phyloP scores from a whole-genome alignment of 2,329 filamentous ascomycete genomes.

The Penicillium rolfsii region DNA sequence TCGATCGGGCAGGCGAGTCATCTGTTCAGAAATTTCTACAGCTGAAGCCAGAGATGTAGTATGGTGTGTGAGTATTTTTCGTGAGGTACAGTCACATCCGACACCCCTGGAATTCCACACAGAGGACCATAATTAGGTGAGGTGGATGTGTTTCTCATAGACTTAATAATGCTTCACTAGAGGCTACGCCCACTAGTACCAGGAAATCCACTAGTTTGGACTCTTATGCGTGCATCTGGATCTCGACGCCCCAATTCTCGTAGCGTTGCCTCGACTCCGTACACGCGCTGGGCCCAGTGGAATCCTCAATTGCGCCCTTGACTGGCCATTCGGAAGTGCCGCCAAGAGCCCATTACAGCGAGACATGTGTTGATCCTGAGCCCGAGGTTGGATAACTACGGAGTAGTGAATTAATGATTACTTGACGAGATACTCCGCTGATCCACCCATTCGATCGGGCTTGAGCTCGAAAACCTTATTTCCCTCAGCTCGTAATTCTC shows the following conservation, averaged over 20 bases:
- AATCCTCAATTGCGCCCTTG: background rate
- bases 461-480: background rate
- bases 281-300: background rate
- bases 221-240: background rate
- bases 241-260: background rate
- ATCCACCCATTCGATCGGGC: slow-evolving; percentile 12
- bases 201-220: background rate
- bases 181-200: background rate
- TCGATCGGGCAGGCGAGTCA: background rate
- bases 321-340: background rate
- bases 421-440: slow-evolving; percentile 4
- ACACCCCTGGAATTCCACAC: no score
- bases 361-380: background rate
- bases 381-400: no score
- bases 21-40: background rate
- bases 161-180: background rate
- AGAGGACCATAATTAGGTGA: no score
- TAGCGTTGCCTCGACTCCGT: background rate
- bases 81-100: background rate
- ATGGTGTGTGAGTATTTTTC: no score
- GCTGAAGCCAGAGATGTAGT: background rate
- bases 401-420: no score
- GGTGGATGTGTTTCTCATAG: background rate
- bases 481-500: background rate
- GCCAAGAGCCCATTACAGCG: background rate